Evolutionary conservation across 139 green algal species (phyloP), one percentile per base, ranked within the genome.

Genomic region (Axilococcus clingmanii): DNA sequence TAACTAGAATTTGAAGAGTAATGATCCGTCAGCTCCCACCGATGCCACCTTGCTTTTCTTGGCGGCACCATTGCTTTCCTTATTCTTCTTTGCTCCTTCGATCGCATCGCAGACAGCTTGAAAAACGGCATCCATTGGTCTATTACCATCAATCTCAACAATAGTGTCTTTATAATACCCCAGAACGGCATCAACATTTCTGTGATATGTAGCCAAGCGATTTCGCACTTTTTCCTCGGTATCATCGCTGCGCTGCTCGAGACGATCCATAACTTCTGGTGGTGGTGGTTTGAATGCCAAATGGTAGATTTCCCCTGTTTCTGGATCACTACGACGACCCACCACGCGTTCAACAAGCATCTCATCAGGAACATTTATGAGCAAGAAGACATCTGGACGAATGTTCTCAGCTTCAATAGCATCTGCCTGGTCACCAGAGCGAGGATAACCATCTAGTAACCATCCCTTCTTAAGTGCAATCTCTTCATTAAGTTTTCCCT

Each of bases 381-480:
- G 74, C 20, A 99, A 63, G 71, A 99, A 97, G 3, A 94, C 35
- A 44, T 99, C 88, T 2, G 91, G 91, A 12, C 75, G 65, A 45
- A 99, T 96, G 68, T 80, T 79, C 30, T 84, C 78, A 52, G 84
- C 73, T 59, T 92, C 77, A 44, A 98, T 93, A 12, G 92, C 92
- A 20, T 90, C 75, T 5, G 92, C 92, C 72, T 99, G 92, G 4
- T 79, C 79, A 1, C 62, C 80, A 52, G 74, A 91, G 40, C 92
- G 78, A 0, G 92, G 92, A 69, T 98, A 99, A 34, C 92, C 92
- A 57, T 99, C 92, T 58, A 99, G 69, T 48, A 99, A 77, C 92
- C 91, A 99, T 23, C 92, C 92, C 2, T 73, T 58, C 44, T 69
- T 9, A 52, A 68, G 25, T 3, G 75, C 79, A 20, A 74, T 68